These are phyloP conservation scores for Ziziphus jujuba DNA, from an alignment of 306 rosid species.

Conservation along the genomic window DNA sequence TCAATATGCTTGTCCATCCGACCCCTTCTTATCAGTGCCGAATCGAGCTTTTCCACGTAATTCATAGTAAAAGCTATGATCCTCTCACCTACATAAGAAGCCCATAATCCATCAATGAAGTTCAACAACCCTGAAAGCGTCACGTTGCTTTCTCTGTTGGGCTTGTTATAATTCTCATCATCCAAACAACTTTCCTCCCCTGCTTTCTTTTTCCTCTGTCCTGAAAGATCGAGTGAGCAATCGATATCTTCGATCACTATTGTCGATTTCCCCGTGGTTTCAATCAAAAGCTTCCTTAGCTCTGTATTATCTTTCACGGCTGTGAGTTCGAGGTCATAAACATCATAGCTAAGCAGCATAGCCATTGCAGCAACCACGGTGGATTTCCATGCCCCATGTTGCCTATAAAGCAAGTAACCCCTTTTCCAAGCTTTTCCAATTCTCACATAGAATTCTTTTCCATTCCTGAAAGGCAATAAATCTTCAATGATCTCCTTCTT, in stretches of 20 bases:
- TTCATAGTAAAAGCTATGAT: slow-evolving; percentile 70
- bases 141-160: slow-evolving; percentile 55
- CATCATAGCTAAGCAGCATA: slow-evolving; percentile 53
- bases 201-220: slow-evolving; percentile 32
- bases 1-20: slow-evolving; percentile 67
- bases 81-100: slow-evolving; percentile 79
- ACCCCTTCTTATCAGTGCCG: slow-evolving; percentile 78
- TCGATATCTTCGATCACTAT: slow-evolving; percentile 90
- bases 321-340: slow-evolving; percentile 80
- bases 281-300: slow-evolving; percentile 79
- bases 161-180: slow-evolving; percentile 40
- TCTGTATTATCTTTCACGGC: slow-evolving; percentile 90
- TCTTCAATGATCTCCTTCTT: slow-evolving; percentile 75
- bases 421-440: slow-evolving; percentile 90
- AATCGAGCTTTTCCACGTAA: slow-evolving; percentile 80
- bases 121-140: slow-evolving; percentile 83
- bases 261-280: slow-evolving; percentile 77
- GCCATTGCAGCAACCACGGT: slow-evolving; percentile 89
- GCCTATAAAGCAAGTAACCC: slow-evolving; percentile 69
- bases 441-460: slow-evolving; percentile 72
- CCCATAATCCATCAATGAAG: slow-evolving; percentile 83
- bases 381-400: slow-evolving; percentile 79
- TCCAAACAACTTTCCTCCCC: slow-evolving; percentile 27
- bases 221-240: slow-evolving; percentile 86
- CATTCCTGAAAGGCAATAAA: slow-evolving; percentile 63